Evolutionary conservation across 2,329 filamentous ascomycete species (phyloP).

Genomic region (Emericellopsis atlantica): DNA sequence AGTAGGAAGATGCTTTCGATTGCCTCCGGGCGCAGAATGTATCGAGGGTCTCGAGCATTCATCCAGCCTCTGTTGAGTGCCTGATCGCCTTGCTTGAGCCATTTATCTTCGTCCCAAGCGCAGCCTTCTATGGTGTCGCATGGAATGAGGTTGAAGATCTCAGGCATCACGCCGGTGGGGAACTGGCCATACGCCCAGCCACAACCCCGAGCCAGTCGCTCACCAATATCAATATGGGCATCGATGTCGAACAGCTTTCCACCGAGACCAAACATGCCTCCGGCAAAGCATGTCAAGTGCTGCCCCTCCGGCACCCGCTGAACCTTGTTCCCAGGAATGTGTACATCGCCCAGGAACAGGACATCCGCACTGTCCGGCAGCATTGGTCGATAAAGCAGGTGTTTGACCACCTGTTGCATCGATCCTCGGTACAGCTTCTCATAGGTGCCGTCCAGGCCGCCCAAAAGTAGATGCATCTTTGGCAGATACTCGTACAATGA

Average conservation of each 20-base stretch:
- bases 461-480: conserved; percentile 52
- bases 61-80: conserved; percentile 40
- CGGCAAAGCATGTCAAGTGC: conserved; percentile 53
- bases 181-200: conserved; percentile 48
- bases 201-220: conserved; percentile 49
- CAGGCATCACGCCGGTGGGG: conserved; percentile 47
- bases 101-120: conserved; percentile 16
- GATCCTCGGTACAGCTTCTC: conserved; percentile 28
- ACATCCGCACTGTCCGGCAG: conserved; percentile 44
- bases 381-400: conserved; percentile 58
- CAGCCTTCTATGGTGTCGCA: conserved; percentile 18
- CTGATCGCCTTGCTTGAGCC: conserved; percentile 12
- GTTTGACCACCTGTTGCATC: conserved; percentile 41
- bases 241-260: conserved; percentile 43
- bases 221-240: conserved; percentile 42
- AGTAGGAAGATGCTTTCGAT: conserved; percentile 73
- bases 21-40: conserved; percentile 61
- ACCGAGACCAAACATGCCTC: conserved; percentile 54
- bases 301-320: conserved; percentile 27
- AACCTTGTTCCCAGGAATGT: conserved; percentile 6
- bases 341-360: conserved; percentile 44
- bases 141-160: conserved; percentile 38
- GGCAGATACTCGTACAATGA: conserved; percentile 55
- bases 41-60: conserved; percentile 40
- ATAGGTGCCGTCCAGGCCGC: conserved; percentile 33